These are phyloP conservation scores for Plantago lanceolata DNA, from an alignment of 305 asterid species.

Conservation along the genomic window DNA sequence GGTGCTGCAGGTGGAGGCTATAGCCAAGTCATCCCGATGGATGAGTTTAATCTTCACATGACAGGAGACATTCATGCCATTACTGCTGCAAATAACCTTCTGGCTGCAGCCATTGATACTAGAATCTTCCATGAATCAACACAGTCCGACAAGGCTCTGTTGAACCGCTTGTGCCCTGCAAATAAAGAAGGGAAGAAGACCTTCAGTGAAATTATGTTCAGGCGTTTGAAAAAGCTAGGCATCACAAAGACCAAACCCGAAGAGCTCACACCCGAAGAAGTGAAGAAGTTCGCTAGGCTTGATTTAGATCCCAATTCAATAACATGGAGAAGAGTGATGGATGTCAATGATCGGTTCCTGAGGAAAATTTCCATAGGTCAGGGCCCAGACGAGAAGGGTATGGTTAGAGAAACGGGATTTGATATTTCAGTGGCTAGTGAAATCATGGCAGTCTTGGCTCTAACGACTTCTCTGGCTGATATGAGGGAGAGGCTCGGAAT, in stretches of 20 bases:
- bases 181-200: slow-evolving; percentile 71
- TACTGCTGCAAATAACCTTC: slow-evolving; percentile 93
- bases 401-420: slow-evolving; percentile 91
- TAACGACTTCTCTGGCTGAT: slow-evolving; percentile 78
- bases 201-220: slow-evolving; percentile 70
- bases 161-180: slow-evolving; percentile 79
- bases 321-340: slow-evolving; percentile 98
- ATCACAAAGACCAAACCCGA: slow-evolving; percentile 70
- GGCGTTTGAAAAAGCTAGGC: slow-evolving; percentile 77
- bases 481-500: slow-evolving; percentile 96
- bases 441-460: slow-evolving; percentile 95
- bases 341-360: slow-evolving; percentile 87
- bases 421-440: slow-evolving; percentile 95
- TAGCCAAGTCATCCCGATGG: slow-evolving; percentile 99
- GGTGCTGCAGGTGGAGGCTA: slow-evolving; percentile 99
- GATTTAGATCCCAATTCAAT: slow-evolving; percentile 80
- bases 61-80: slow-evolving; percentile 98
- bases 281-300: slow-evolving; percentile 74
- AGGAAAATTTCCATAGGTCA: slow-evolving; percentile 86
- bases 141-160: slow-evolving; percentile 89
- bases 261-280: slow-evolving; percentile 82
- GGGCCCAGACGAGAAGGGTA: slow-evolving; percentile 96
- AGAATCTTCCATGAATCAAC: slow-evolving; percentile 85
- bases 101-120: slow-evolving; percentile 95
- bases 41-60: slow-evolving; percentile 93